Evolutionary conservation across 2,329 filamentous ascomycete species (phyloP).

Genomic region (Trichoderma brevicompactum): DNA sequence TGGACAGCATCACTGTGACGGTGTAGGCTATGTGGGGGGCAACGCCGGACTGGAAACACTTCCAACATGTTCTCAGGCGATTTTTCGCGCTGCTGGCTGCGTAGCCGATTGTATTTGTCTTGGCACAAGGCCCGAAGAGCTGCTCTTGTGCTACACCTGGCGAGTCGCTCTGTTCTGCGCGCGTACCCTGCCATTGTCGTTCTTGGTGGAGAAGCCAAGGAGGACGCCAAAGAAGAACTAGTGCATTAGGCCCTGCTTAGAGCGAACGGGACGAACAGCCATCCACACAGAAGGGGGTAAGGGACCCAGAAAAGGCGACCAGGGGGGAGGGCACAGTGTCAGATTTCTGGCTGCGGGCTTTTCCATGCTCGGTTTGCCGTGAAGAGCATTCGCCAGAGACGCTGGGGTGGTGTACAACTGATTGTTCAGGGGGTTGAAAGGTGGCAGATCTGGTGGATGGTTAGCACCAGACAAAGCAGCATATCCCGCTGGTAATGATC

Average conservation of each 20-base stretch:
- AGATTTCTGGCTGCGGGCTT: conserved; percentile 5
- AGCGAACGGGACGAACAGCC: conserved; percentile 24
- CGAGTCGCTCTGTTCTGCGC: conserved; percentile 24
- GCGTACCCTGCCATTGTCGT: conserved; percentile 25
- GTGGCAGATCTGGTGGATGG: neutral
- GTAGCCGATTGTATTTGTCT: conserved; percentile 3
- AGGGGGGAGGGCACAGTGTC: conserved; percentile 26
- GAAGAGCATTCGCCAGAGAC: neutral
- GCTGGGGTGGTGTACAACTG: neutral
- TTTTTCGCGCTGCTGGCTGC: neutral
- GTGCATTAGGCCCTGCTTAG: conserved; percentile 23
- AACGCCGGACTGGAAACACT: conserved; percentile 17
- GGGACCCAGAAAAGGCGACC: conserved; percentile 15
- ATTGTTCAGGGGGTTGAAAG: neutral
- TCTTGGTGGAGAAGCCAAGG: conserved; percentile 25
- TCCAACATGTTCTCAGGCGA: conserved; percentile 17
- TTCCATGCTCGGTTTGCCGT: neutral
- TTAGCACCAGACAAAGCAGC: neutral
- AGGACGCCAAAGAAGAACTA: conserved; percentile 16
- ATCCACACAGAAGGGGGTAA: conserved; percentile 19
- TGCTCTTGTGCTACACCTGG: conserved; percentile 18
- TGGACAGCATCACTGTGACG: conserved; percentile 23
- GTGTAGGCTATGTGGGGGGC: conserved; percentile 29
- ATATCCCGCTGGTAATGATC: too few species aligned
- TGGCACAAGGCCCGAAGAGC: conserved; percentile 14